Percentiles rank a stretch among this genome's conserved stretches.
These are phyloP conservation scores for Aureobasidium sp. DNA, from an alignment of 2,329 filamentous ascomycete genomes.

Conservation along the genomic window DNA sequence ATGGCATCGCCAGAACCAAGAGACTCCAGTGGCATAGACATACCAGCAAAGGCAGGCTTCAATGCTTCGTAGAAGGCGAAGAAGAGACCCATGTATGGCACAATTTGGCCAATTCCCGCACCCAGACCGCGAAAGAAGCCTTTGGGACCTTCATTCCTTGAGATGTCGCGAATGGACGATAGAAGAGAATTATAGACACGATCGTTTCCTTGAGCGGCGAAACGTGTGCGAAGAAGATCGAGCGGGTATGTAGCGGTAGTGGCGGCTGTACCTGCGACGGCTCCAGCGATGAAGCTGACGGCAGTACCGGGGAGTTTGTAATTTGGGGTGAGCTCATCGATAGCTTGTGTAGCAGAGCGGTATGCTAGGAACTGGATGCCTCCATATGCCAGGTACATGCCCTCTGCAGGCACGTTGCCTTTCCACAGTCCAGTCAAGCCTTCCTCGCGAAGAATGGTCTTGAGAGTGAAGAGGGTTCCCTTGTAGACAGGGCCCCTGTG, in stretches of 20 bases:
- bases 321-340: constrained; percentile 47
- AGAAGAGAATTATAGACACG: constrained; percentile 70
- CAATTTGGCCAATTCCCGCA: constrained; percentile 77
- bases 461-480: constrained; percentile 67
- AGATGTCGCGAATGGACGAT: constrained; percentile 65
- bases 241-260: constrained; percentile 86
- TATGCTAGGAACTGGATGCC: constrained; percentile 87
- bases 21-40: constrained; percentile 50
- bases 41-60: constrained; percentile 37
- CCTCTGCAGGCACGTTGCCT: constrained; percentile 91
- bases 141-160: constrained; percentile 60
- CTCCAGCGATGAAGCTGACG: constrained; percentile 78
- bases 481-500: constrained; percentile 52
- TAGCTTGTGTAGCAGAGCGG: constrained; percentile 61
- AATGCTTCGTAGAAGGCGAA: constrained; percentile 83
- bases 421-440: constrained; percentile 88
- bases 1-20: constrained; percentile 73
- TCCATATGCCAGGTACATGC: constrained; percentile 88
- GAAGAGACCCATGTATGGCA: constrained; percentile 96
- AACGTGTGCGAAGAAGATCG: constrained; percentile 86
- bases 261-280: constrained; percentile 71
- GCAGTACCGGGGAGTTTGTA: constrained; percentile 55
- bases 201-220: constrained; percentile 84
- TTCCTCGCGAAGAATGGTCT: constrained; percentile 64
- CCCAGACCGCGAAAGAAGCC: constrained; percentile 87